Evolutionary conservation across 2,329 filamentous ascomycete species (phyloP).

Genomic region (Fusarium sp.): DNA sequence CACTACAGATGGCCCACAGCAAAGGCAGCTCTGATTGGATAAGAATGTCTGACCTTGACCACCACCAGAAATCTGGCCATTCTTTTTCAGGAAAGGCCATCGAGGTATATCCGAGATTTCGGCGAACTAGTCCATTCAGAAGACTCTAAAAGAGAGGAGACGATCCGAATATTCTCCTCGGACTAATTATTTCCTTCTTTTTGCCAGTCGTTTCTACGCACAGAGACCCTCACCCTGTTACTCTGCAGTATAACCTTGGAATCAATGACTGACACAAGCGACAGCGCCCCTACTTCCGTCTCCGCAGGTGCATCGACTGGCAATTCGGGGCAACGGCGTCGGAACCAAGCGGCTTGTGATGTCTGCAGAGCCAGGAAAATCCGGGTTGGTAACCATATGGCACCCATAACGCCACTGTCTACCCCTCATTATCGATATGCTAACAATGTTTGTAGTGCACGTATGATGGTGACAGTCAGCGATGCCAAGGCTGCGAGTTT

Average conservation of each 20-base stretch:
- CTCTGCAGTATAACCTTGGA: neutral
- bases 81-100: neutral
- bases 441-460: conserved; percentile 21
- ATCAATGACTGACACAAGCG: neutral
- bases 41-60: neutral
- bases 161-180: conserved; percentile 39
- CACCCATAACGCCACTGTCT: neutral
- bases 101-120: conserved; percentile 36
- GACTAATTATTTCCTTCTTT: neutral
- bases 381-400: conserved; percentile 7
- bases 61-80: neutral
- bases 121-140: conserved; percentile 17
- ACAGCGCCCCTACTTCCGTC: neutral
- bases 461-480: conserved; percentile 7
- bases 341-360: conserved; percentile 39
- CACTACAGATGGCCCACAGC: neutral
- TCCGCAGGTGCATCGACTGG: neutral
- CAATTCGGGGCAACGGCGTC: neutral
- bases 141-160: neutral
- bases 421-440: neutral
- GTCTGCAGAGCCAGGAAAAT: conserved; percentile 38
- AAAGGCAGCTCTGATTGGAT: neutral
- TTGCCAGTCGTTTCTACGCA: too few species aligned
- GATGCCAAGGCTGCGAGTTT: conserved; percentile 33
- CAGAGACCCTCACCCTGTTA: neutral